Base-by-base conservation (phyloP, 1,284 basidiomycete species). In the Ustanciosporium gigantosporum region DNA sequence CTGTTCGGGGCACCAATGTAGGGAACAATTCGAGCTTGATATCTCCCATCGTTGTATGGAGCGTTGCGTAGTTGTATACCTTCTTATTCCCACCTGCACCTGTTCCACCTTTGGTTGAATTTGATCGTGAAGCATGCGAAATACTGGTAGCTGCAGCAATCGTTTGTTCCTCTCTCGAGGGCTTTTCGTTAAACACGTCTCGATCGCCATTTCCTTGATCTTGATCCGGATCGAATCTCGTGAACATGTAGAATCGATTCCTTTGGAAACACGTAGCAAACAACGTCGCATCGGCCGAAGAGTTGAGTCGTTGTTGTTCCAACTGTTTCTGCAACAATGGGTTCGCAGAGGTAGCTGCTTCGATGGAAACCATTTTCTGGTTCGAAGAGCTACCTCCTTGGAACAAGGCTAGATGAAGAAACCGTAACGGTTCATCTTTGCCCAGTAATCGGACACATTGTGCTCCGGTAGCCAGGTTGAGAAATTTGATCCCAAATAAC, bases 131-230 rank as follows among this genome's bases (percentile, higher is more conserved):
- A 19, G 17, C 25, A 6, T 9, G 15, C 24, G 36, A 21, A 11
- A 38, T 16, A 1, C 83, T 81, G 4, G 85, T 82, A 1, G 89
- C 83, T 0, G 88, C 81, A 1, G 91, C 90, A 39, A 93, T 85
- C n/a, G 87, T 88, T 76, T 91, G 91, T 76, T 98, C 95, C 76
- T 98, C 95, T 45, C 91, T 85, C 1, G 94, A 97, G 1, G 95
- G 95, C 41, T 89, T 85, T 79, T 99, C 95, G 80, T 99, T 99
- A 85, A 97, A 97, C 48, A 99, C 88, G 70, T 99, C 95, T 38
- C 95, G 87, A 65, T 98, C 93, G 21, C 86, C 87, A 78, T 88
- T 90, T 16, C 14, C 55, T 14, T 38, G 42, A 9, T 35, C 42
- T 9, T 60, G 58, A 17, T 64, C 60, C n/a, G 73, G 66, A 34